Evolutionary conservation across 371 early-diverging fungal species (phyloP), one percentile per base, ranked within the genome.

Genomic region (Rhizomucor miehei): DNA sequence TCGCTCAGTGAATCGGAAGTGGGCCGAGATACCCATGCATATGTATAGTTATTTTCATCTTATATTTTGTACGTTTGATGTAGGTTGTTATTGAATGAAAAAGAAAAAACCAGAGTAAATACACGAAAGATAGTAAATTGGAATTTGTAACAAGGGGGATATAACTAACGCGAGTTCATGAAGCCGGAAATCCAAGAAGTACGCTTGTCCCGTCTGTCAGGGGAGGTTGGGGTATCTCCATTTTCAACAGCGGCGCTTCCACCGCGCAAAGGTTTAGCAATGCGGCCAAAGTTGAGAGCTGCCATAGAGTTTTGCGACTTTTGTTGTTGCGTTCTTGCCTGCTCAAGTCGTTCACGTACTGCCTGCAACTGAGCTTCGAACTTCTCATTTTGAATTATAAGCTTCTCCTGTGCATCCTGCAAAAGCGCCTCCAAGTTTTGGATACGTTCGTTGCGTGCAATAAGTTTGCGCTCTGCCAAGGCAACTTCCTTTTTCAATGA

Each of bases 201-300:
- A 40, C 71, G 71, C 36, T 67, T 67, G 87, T 57, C 81, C 44
- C 46, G 46, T 1, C 35, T 19, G 3, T 19, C 43, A 13, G 64
- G 63, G 19, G 66, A 65, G n/a, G 60, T 60, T 13, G 57, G 56
- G 29, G 36, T 41, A 24, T 57, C 48, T 17, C 52, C 59, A 34
- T 45, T 50, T 23, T 52, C 61, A 8, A 45, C 58, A 2, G 46
- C 67, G 39, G 57, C 72, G 65, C 47, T 82, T 21, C 94, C 92
- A 25, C 95, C 95, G 35, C 94, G 86, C 51, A 96, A 69, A 35
- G 95, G 97, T 74, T 93, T 93, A 57, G 94, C 93, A 62, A 96
- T 91, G 45, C 91, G 75, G 46, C 89, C 88, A 59, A 91, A 92
- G 69, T 80, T 81, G 44, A 92, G 69, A 60, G 85, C 85, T 49